These are phyloP conservation scores for Pharnaceum exiguum DNA, from an alignment of 148 eudicot species.

Conservation along the genomic window DNA sequence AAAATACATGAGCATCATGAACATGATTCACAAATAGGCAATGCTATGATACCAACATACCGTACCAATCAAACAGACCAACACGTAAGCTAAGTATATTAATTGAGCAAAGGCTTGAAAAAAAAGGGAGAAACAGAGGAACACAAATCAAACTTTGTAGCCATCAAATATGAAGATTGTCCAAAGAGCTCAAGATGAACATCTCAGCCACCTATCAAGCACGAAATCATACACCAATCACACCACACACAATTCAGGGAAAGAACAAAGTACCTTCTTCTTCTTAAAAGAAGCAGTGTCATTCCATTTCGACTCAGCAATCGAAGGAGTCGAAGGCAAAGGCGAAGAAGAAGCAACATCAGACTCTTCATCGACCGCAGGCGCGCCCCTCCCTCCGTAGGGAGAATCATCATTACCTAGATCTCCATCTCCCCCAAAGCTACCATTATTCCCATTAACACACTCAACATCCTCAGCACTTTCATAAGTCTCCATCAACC, in stretches of 20 bases:
- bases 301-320: constrained; percentile 70
- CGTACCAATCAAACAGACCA: neutral
- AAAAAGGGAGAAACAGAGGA: neutral
- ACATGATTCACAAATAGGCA: neutral
- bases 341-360: constrained; percentile 41
- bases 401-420: constrained; percentile 59
- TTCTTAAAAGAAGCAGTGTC: constrained; percentile 56
- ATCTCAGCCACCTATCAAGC: neutral
- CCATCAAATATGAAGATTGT: constrained; percentile 5
- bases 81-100: neutral
- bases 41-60: too few relatives aligned
- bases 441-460: too few relatives aligned
- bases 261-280: constrained; percentile 59
- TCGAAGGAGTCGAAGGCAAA: constrained; percentile 30
- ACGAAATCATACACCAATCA: neutral
- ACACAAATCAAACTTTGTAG: neutral
- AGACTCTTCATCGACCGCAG: constrained; percentile 26
- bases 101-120: neutral
- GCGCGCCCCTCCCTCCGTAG: constrained; percentile 30
- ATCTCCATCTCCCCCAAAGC: constrained; percentile 24
- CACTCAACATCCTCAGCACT: constrained; percentile 24
- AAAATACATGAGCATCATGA: neutral
- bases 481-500: constrained; percentile 37
- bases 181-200: neutral
- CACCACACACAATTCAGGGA: neutral